These are phyloP conservation scores for Cryptomeria japonica DNA, from an alignment of 75 land plant species.

Conservation along the genomic window DNA sequence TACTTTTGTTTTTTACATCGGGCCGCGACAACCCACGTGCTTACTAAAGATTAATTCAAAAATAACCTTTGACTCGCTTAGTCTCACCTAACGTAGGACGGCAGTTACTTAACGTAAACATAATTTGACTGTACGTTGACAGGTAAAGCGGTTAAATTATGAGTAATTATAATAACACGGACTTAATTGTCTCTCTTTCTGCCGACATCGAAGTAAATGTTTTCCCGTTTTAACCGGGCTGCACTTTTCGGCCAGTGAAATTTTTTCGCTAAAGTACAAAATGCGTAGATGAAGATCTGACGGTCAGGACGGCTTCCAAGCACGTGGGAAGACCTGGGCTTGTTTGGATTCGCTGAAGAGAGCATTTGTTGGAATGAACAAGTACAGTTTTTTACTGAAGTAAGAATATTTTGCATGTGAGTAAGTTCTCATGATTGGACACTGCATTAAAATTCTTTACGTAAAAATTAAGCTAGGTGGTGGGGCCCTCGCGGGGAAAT, in stretches of 20 bases:
- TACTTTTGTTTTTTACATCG: not conserved
- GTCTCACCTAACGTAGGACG: not conserved
- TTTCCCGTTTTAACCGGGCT: not conserved
- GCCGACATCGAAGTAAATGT: not conserved
- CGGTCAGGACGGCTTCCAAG: not conserved
- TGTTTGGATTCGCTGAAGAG: not conserved
- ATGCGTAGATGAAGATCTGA: not conserved
- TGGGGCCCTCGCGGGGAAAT: too few species aligned
- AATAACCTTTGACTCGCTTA: not conserved
- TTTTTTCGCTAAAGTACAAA: not conserved
- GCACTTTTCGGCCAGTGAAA: not conserved
- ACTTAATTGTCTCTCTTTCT: not conserved
- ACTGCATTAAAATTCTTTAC: not conserved
- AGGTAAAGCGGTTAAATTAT: constrained; percentile 8
- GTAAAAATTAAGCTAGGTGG: not conserved
- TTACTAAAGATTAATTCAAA: not conserved
- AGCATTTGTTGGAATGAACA: too few species aligned
- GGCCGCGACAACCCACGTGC: constrained; percentile 5
- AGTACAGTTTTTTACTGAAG: not conserved
- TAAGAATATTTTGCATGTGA: not conserved
- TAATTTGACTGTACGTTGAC: not conserved
- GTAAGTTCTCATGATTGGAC: not conserved
- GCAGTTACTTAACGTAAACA: not conserved
- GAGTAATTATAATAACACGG: not conserved
- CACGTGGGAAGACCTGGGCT: not conserved